These are phyloP conservation scores for Botryosphaeria dothidea DNA, from an alignment of 2,329 filamentous ascomycete species.

Conservation along the genomic window DNA sequence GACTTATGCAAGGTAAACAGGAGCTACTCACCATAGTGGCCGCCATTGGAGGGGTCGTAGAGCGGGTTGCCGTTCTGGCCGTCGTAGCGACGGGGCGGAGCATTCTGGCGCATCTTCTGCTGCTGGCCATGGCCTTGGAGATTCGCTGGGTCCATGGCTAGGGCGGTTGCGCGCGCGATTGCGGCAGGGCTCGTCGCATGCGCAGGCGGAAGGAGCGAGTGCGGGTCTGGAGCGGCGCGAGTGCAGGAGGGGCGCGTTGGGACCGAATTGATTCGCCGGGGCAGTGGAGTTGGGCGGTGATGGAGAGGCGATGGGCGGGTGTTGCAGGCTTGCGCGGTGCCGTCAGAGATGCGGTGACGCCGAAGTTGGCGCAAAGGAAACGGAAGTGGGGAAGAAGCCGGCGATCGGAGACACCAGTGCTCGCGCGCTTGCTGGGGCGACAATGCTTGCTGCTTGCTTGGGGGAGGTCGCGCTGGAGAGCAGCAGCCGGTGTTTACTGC, in stretches of 20 bases:
- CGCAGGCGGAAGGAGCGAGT: slow-evolving; percentile 15
- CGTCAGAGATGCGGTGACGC: slow-evolving; percentile 21
- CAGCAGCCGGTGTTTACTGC: slow-evolving; percentile 17
- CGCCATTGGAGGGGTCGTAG: slow-evolving; percentile 49
- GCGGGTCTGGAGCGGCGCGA: slow-evolving; percentile 7
- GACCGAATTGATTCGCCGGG: slow-evolving; percentile 19
- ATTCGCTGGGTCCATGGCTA: slow-evolving; percentile 39
- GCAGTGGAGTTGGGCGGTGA: slow-evolving; percentile 32
- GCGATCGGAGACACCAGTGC: slow-evolving; percentile 4
- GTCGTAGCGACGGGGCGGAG: slow-evolving; percentile 47
- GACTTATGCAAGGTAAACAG: slow-evolving; percentile 8
- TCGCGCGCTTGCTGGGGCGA: background rate
- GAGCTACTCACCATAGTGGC: slow-evolving; percentile 49
- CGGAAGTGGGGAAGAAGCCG: slow-evolving; percentile 20
- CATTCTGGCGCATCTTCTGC: slow-evolving; percentile 39
- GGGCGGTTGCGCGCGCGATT: slow-evolving; percentile 28
- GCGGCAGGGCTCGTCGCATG: slow-evolving; percentile 28
- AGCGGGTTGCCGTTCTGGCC: slow-evolving; percentile 51
- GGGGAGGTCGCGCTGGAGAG: background rate
- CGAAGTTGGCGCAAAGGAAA: slow-evolving; percentile 15
- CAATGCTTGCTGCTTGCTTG: background rate
- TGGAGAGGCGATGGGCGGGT: slow-evolving; percentile 32
- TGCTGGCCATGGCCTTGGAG: slow-evolving; percentile 35
- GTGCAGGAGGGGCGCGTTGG: slow-evolving; percentile 7
- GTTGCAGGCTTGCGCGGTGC: slow-evolving; percentile 21